Conservation (phyloP, 2,329 filamentous ascomycete species). For the Blastomyces silverae region DNA sequence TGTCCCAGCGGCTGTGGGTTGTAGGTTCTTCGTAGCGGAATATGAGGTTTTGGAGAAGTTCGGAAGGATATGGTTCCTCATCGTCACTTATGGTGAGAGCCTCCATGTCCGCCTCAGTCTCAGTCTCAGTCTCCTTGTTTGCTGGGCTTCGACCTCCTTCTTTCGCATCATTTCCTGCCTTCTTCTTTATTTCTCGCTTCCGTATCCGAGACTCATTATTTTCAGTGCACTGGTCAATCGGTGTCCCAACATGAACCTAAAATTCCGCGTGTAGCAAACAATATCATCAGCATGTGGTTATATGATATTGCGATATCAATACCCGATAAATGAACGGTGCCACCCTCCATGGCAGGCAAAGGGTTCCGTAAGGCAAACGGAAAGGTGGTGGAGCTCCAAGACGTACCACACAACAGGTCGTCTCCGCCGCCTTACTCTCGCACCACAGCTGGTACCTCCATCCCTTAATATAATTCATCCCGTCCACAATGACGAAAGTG, state of each 20-base stretch:
- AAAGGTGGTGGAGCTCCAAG: not conserved
- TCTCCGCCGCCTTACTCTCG: constrained; percentile 57
- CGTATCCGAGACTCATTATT: constrained; percentile 44
- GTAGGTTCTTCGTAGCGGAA: constrained; percentile 63
- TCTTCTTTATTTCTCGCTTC: constrained; percentile 19
- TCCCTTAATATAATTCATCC: constrained; percentile 63
- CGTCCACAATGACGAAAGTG: constrained; percentile 57
- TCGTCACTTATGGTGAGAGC: constrained; percentile 18
- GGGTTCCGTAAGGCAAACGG: not conserved
- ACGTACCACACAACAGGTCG: constrained; percentile 56
- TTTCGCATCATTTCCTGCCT: constrained; percentile 12
- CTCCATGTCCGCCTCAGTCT: constrained; percentile 9
- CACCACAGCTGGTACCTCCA: constrained; percentile 62
- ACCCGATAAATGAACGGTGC: not conserved
- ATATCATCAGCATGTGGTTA: constrained; percentile 1
- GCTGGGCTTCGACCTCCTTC: constrained; percentile 9
- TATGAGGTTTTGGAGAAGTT: constrained; percentile 57
- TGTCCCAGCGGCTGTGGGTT: constrained; percentile 59
- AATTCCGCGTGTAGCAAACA: not conserved
- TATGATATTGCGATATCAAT: not conserved
- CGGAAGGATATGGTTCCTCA: constrained; percentile 45
- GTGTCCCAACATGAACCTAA: constrained; percentile 54
- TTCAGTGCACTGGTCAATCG: constrained; percentile 49
- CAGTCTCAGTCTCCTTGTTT: constrained; percentile 6
- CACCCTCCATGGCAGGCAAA: not conserved